Evolutionary conservation across 108 stramenopile species (phyloP).

Genomic region (Pseudonitzschia pungens): DNA sequence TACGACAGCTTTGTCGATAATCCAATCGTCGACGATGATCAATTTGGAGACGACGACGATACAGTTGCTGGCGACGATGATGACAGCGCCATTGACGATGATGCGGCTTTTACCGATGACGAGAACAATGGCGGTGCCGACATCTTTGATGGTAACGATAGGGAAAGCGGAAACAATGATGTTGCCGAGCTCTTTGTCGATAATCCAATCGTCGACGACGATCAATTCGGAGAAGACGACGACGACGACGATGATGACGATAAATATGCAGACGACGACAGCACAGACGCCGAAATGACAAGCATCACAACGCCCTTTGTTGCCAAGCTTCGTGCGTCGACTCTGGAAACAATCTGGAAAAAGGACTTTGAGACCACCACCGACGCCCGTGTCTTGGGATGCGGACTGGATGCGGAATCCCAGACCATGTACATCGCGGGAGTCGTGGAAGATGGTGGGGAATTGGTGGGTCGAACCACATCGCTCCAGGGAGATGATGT

Average conservation of each 20-base stretch:
- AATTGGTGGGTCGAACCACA: slow-evolving; percentile 8
- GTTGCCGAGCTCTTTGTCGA: too few relatives aligned
- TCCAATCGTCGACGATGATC: too few relatives aligned
- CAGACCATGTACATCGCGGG: slow-evolving; percentile 33
- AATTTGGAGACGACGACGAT: too few relatives aligned
- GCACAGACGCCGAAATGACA: background rate
- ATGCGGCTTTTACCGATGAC: too few relatives aligned
- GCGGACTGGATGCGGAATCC: slow-evolving; percentile 15
- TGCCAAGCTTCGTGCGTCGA: slow-evolving; percentile 21
- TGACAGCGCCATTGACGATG: background rate
- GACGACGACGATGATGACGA: background rate
- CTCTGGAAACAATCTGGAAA: slow-evolving; percentile 29
- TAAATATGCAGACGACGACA: background rate
- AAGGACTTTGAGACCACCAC: slow-evolving; percentile 8
- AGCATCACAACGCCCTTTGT: slow-evolving; percentile 13
- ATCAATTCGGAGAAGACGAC: background rate
- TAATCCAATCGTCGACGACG: background rate
- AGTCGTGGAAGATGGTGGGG: slow-evolving; percentile 27
- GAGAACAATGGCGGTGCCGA: background rate
- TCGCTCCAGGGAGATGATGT: slow-evolving; percentile 36
- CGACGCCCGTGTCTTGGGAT: slow-evolving; percentile 25
- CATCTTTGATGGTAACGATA: background rate
- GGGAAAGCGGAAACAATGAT: background rate
- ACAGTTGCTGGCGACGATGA: too few relatives aligned
- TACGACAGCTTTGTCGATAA: too few relatives aligned